These are phyloP conservation scores for Trichoderma afroharzianum DNA, from an alignment of 2,329 filamentous ascomycete species.

Conservation along the genomic window DNA sequence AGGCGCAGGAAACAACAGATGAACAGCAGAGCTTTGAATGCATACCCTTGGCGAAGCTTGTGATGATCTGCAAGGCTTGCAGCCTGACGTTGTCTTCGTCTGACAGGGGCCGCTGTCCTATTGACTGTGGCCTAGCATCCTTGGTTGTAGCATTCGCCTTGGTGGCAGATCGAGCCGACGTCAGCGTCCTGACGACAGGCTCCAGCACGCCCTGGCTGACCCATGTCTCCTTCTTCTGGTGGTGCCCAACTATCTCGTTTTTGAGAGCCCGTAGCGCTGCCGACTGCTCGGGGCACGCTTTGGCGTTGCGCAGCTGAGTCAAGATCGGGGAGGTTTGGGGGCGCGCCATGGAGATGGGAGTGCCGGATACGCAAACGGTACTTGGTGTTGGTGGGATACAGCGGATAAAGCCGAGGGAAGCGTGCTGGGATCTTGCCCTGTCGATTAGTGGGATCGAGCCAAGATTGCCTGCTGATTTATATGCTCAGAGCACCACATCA, in stretches of 20 bases:
- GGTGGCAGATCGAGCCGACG: slow-evolving; percentile 30
- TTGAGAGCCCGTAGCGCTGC: slow-evolving; percentile 70
- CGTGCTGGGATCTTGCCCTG: background rate
- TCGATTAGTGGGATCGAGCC: background rate
- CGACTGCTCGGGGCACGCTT: slow-evolving; percentile 49
- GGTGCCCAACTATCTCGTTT: slow-evolving; percentile 85
- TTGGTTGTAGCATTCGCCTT: slow-evolving; percentile 41
- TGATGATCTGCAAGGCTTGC: slow-evolving; percentile 80
- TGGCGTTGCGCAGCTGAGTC: slow-evolving; percentile 54
- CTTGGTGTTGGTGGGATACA: background rate
- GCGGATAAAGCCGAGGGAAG: background rate
- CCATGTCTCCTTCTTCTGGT: slow-evolving; percentile 79
- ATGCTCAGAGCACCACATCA: background rate
- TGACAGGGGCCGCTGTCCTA: slow-evolving; percentile 40
- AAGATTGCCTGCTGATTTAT: background rate
- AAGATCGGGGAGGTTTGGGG: slow-evolving; percentile 52
- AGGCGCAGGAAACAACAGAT: background rate
- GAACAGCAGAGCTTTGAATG: background rate
- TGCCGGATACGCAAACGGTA: background rate
- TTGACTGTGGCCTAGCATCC: slow-evolving; percentile 31
- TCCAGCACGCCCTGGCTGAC: slow-evolving; percentile 67
- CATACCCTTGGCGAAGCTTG: slow-evolving; percentile 79
- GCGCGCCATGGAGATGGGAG: slow-evolving; percentile 47
- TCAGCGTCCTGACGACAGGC: slow-evolving; percentile 49
- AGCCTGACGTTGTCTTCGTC: slow-evolving; percentile 67